phyloP scores from a whole-genome alignment of 192 early-diverging fungal genomes.

The Pilobolus umbonatus region DNA sequence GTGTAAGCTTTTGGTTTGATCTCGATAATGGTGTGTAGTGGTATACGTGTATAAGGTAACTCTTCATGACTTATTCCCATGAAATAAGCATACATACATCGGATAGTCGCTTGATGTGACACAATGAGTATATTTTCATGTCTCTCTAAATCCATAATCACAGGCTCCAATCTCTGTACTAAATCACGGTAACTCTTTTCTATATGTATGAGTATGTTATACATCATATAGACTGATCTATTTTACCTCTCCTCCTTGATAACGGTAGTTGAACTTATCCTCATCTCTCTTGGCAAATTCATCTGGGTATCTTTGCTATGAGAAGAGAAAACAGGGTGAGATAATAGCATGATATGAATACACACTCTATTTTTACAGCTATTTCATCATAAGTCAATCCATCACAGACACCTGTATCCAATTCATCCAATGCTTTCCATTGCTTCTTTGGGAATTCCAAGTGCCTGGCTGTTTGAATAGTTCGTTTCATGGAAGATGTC shows the following conservation, averaged over 20 bases:
- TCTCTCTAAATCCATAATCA: conserved; percentile 97
- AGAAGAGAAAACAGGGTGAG: neutral
- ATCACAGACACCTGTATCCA: conserved; percentile 97
- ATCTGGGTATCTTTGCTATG: conserved; percentile 72
- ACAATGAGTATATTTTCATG: conserved; percentile 94
- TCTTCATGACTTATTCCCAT: conserved; percentile 88
- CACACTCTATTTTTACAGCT: conserved; percentile 39
- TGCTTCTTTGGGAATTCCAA: conserved; percentile 83
- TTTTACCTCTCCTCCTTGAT: conserved; percentile 65
- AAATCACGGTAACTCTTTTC: conserved; percentile 81
- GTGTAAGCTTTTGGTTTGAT: conserved; percentile 93
- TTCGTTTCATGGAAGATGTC: conserved; percentile 93
- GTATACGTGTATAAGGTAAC: conserved; percentile 96
- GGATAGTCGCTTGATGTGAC: conserved; percentile 94
- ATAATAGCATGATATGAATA: neutral
- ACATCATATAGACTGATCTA: neutral
- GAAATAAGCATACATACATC: conserved; percentile 97
- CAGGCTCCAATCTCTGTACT: conserved; percentile 91
- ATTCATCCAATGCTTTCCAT: conserved; percentile 97
- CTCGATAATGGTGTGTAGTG: conserved; percentile 94
- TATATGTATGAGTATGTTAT: neutral
- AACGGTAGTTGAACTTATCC: conserved; percentile 92
- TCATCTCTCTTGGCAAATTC: conserved; percentile 90
- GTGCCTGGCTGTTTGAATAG: conserved; percentile 79
- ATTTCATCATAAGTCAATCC: conserved; percentile 98